A percentile compares a stretch with the other conserved stretches of the same genome.
phyloP scores from a whole-genome alignment of 2,329 filamentous ascomycete species.

The Trichoderma polysporum region DNA sequence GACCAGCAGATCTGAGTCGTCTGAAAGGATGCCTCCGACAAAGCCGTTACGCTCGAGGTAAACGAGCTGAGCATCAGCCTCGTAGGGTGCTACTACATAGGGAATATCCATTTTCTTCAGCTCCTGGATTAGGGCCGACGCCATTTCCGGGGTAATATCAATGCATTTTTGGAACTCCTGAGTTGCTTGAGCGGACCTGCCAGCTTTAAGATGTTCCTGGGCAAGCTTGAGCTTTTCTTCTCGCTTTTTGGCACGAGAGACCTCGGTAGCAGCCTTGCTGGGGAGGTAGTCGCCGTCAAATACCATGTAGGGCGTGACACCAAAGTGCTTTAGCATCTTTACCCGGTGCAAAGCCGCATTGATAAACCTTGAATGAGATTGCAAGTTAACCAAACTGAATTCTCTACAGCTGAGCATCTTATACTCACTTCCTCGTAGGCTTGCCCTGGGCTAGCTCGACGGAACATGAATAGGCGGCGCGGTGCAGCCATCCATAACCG shows the following conservation, averaged over 20 bases:
- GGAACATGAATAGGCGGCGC: constrained; percentile 85
- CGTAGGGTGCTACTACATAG: constrained; percentile 94
- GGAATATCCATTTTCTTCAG: constrained; percentile 76
- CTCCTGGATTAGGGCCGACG: constrained; percentile 84
- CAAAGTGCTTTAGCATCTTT: constrained; percentile 90
- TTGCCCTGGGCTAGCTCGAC: constrained; percentile 86
- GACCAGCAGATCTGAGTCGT: constrained; percentile 93
- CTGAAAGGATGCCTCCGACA: constrained; percentile 85
- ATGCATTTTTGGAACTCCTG: constrained; percentile 91
- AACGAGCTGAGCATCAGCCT: constrained; percentile 94
- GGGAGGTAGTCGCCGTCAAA: constrained; percentile 96
- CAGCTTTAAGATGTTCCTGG: constrained; percentile 75
- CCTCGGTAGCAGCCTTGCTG: constrained; percentile 87
- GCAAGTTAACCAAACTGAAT: constrained; percentile 7
- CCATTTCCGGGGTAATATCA: constrained; percentile 96
- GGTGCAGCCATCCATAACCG: constrained; percentile 97
- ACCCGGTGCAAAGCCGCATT: constrained; percentile 89
- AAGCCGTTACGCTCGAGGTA: constrained; percentile 86
- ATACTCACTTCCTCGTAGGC: constrained; percentile 76
- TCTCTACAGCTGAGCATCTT: background rate
- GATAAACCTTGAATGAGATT: constrained; percentile 63
- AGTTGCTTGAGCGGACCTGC: constrained; percentile 77
- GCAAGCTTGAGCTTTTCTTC: constrained; percentile 75
- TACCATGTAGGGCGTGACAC: constrained; percentile 89
- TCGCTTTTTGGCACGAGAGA: constrained; percentile 69